phyloP scores from a whole-genome alignment of 768 basidiomycete genomes.

The Tricholoma sp. region DNA sequence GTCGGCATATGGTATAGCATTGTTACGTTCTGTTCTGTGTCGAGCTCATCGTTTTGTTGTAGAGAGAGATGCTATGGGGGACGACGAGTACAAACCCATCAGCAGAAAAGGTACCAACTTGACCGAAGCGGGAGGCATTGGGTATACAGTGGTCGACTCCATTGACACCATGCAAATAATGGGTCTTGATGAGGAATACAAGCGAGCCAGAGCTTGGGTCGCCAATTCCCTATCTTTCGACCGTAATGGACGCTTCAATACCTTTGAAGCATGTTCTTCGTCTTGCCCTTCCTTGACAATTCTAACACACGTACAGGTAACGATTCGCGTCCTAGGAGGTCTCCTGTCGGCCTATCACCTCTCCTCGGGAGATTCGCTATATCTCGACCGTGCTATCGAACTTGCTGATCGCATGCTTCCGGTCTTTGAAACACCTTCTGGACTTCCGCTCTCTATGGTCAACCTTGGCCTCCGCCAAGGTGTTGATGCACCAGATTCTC shows the following conservation, averaged over 20 bases:
- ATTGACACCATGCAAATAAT: constrained; percentile 88
- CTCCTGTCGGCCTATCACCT: constrained; percentile 84
- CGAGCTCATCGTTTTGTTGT: constrained; percentile 7
- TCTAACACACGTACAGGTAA: constrained; percentile 52
- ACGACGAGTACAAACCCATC: constrained; percentile 90
- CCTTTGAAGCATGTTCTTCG: constrained; percentile 68
- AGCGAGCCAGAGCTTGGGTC: constrained; percentile 68
- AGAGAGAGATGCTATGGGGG: constrained; percentile 93
- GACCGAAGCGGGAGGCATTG: constrained; percentile 71
- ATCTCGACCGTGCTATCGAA: constrained; percentile 73
- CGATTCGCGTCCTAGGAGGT: constrained; percentile 89
- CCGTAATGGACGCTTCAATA: constrained; percentile 75
- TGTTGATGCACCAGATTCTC: constrained; percentile 26
- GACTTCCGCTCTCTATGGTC: constrained; percentile 56
- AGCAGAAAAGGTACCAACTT: constrained; percentile 72
- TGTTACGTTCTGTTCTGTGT: neutral
- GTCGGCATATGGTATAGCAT: constrained; percentile 61
- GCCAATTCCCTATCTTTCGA: constrained; percentile 66
- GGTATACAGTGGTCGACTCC: constrained; percentile 85
- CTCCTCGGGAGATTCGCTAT: constrained; percentile 69
- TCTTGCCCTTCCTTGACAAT: neutral
- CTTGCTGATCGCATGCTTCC: constrained; percentile 73
- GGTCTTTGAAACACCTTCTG: constrained; percentile 76
- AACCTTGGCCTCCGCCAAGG: constrained; percentile 49
- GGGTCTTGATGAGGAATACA: constrained; percentile 78